phyloP scores from a whole-genome alignment of 164 flowering plant genomes.

The Aristolochia contorta region DNA sequence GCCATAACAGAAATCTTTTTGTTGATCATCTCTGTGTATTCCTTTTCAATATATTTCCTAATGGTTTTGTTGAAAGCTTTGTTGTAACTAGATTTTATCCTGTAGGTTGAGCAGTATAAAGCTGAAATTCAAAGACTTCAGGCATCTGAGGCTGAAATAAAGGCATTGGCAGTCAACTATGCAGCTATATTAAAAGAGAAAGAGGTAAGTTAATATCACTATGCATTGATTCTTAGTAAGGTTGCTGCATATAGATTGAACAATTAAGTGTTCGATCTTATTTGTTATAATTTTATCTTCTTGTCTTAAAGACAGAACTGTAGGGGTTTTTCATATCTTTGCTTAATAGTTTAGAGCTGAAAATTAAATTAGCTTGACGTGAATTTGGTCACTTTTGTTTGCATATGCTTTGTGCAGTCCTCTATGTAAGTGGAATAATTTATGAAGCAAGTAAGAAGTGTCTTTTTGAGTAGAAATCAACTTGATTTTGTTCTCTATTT shows the following conservation, averaged over 20 bases:
- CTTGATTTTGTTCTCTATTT: too few species aligned
- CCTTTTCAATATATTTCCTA: background rate
- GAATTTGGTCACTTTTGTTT: too few species aligned
- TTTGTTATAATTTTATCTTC: background rate
- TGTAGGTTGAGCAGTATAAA: conserved; percentile 72
- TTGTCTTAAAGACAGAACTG: background rate
- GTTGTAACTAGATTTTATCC: background rate
- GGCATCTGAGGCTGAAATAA: conserved; percentile 87
- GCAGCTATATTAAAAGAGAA: conserved; percentile 84
- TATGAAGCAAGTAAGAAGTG: background rate
- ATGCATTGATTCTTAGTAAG: too few species aligned
- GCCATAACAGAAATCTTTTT: background rate
- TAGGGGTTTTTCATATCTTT: background rate
- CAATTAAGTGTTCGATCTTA: too few species aligned
- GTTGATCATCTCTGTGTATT: background rate
- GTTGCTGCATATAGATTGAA: too few species aligned
- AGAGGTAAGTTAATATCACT: conserved; percentile 43
- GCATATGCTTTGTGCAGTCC: too few species aligned
- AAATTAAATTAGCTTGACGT: too few species aligned
- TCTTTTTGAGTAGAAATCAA: background rate
- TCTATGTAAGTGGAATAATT: too few species aligned
- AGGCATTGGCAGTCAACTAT: conserved; percentile 87
- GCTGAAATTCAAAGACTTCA: conserved; percentile 74
- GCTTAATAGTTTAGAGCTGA: too few species aligned
- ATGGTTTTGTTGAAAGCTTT: background rate